phyloP scores from a whole-genome alignment of 129 eudicot species.

The Deinandra increscens region DNA sequence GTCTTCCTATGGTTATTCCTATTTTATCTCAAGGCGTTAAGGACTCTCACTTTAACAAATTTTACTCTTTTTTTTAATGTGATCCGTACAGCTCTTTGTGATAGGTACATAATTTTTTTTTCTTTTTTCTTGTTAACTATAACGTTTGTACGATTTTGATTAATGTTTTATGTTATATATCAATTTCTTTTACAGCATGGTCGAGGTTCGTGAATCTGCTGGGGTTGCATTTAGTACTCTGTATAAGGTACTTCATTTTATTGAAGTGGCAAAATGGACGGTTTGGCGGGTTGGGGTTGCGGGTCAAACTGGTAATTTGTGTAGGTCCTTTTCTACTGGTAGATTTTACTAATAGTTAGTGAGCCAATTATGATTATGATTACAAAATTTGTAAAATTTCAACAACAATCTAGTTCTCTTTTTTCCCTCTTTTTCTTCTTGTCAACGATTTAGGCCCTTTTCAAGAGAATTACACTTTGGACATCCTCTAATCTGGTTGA shows the following conservation, averaged over 20 bases:
- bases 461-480: not conserved
- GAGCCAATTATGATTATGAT: not conserved
- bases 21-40: conserved; percentile 78
- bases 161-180: not conserved
- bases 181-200: conserved; percentile 39
- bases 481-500: not conserved
- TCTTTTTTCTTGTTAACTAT: not conserved
- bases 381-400: not conserved
- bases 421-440: too few species aligned
- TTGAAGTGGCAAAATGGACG: not conserved
- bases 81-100: conserved; percentile 96
- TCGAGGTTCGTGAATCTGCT: conserved; percentile 95
- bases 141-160: conserved; percentile 1
- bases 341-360: not conserved
- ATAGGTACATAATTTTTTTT: conserved; percentile 54
- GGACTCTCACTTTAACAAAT: conserved; percentile 71
- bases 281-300: not conserved
- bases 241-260: conserved; percentile 63
- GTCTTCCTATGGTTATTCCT: conserved; percentile 89
- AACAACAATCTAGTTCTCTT: not conserved
- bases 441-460: not conserved
- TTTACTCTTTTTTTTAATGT: conserved; percentile 10
- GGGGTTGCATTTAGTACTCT: conserved; percentile 94
- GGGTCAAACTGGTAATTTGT: conserved; percentile 1
- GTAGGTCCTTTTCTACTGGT: too few species aligned